Conservation (phyloP, 2,329 filamentous ascomycete species). For the Penicillium sp. region DNA sequence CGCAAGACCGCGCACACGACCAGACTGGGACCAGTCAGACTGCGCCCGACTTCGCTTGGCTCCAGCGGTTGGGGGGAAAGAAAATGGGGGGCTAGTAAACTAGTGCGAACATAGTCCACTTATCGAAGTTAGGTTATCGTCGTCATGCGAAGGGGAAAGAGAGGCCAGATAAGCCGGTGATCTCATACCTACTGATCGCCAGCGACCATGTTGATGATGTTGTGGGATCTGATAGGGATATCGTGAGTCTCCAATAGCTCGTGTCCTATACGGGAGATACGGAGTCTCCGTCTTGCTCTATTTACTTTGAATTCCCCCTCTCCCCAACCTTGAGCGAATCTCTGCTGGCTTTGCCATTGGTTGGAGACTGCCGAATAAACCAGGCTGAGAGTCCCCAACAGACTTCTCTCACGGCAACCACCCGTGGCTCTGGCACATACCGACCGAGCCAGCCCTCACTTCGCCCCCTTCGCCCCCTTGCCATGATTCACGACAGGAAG, state of each 20-base stretch:
- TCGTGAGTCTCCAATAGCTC: not conserved
- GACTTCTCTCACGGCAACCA: constrained; percentile 13
- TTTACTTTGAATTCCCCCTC: too few species aligned
- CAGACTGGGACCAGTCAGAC: not conserved
- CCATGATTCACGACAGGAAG: not conserved
- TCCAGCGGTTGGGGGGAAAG: not conserved
- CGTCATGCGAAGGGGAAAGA: not conserved
- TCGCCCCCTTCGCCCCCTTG: not conserved
- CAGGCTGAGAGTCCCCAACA: constrained; percentile 1
- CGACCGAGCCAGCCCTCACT: not conserved
- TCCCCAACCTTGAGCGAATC: too few species aligned
- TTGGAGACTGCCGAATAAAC: too few species aligned
- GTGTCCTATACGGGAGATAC: too few species aligned
- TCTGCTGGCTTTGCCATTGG: too few species aligned
- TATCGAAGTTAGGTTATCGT: too few species aligned
- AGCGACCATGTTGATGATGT: constrained; percentile 5
- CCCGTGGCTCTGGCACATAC: not conserved
- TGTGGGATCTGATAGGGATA: not conserved
- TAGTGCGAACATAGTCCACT: not conserved
- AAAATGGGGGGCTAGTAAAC: not conserved
- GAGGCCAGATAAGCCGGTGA: constrained; percentile 7
- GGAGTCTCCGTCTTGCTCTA: too few species aligned
- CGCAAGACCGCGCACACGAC: not conserved
- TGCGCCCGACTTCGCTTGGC: not conserved
- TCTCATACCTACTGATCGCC: constrained; percentile 17